Evolutionary conservation across 2,329 filamentous ascomycete species (phyloP).

Genomic region (Pseudopyricularia javanii): DNA sequence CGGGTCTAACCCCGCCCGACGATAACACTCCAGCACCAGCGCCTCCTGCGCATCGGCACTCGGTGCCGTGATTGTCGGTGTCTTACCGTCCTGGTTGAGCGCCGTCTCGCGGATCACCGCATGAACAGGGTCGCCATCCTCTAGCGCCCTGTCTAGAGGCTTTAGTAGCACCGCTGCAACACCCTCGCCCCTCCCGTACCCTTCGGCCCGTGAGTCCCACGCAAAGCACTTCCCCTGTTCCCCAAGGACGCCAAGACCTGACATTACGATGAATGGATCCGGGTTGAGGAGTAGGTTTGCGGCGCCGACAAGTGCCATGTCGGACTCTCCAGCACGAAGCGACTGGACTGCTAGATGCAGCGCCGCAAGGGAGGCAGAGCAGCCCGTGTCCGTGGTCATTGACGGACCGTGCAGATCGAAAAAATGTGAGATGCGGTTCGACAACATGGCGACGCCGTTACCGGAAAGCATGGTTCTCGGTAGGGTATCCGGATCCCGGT

Average conservation of each 20-base stretch:
- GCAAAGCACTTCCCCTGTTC: too few species aligned
- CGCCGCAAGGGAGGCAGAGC: slow-evolving; percentile 18
- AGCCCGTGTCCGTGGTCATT: slow-evolving; percentile 22
- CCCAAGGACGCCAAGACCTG: too few species aligned
- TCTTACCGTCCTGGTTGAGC: slow-evolving; percentile 31
- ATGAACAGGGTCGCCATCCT: slow-evolving; percentile 27
- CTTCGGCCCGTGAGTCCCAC: slow-evolving; percentile 33
- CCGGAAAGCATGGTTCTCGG: slow-evolving; percentile 16
- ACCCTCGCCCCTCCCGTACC: slow-evolving; percentile 41
- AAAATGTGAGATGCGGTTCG: slow-evolving; percentile 17
- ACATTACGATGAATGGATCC: slow-evolving; percentile 6
- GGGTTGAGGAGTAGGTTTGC: slow-evolving; percentile 5
- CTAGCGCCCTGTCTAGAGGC: slow-evolving; percentile 27
- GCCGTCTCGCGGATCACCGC: slow-evolving; percentile 27
- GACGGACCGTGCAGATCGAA: slow-evolving; percentile 22
- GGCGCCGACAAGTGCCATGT: slow-evolving; percentile 17
- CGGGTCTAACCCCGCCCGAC: slow-evolving; percentile 20
- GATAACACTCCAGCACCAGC: slow-evolving; percentile 26
- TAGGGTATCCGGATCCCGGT: slow-evolving; percentile 9
- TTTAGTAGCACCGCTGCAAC: slow-evolving; percentile 33
- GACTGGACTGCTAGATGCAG: slow-evolving; percentile 19
- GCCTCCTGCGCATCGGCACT: slow-evolving; percentile 23
- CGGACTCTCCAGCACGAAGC: slow-evolving; percentile 17
- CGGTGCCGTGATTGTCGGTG: slow-evolving; percentile 36
- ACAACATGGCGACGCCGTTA: neutral